These are phyloP conservation scores for Penicillium bovifimosum DNA, from an alignment of 495 filamentous ascomycete genomes.

Conservation along the genomic window DNA sequence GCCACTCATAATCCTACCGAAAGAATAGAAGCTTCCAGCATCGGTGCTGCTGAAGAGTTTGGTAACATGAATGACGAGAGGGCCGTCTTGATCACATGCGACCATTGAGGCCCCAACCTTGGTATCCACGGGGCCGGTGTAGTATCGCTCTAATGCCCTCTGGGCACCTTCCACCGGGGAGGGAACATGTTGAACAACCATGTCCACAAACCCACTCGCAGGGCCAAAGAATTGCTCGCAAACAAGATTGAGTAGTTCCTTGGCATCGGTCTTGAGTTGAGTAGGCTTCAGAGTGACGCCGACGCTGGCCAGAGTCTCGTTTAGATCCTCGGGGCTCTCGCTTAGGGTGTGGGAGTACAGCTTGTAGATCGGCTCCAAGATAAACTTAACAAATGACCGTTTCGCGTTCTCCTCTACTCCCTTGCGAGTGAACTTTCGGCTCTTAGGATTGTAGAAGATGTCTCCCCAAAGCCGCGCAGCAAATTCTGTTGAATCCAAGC, in stretches of 20 bases:
- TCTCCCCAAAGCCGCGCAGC: conserved; percentile 86
- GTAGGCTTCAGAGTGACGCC: conserved; percentile 86
- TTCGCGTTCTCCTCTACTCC: conserved; percentile 73
- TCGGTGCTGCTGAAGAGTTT: conserved; percentile 88
- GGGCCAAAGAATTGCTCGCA: conserved; percentile 95
- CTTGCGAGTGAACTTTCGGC: conserved; percentile 86
- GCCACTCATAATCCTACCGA: conserved; percentile 91
- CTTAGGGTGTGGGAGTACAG: conserved; percentile 94
- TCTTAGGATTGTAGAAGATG: conserved; percentile 89
- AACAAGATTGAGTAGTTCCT: conserved; percentile 79
- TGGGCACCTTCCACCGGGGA: conserved; percentile 78
- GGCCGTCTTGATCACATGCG: conserved; percentile 81
- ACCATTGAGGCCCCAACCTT: conserved; percentile 75
- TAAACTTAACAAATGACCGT: conserved; percentile 87
- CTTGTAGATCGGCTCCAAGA: conserved; percentile 96
- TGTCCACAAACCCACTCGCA: conserved; percentile 88
- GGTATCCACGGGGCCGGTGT: conserved; percentile 91
- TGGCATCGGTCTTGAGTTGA: conserved; percentile 83
- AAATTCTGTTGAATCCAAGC: conserved; percentile 75
- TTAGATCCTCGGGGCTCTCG: conserved; percentile 81
- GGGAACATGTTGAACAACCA: conserved; percentile 86
- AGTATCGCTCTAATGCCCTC: conserved; percentile 73
- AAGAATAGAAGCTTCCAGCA: conserved; percentile 79
- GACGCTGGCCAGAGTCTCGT: conserved; percentile 69
- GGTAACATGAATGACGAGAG: conserved; percentile 82